Evolutionary conservation across 1,284 basidiomycete genomes (phyloP), one percentile per base, ranked within the genome.

Genomic region (Mixia osmundae): DNA sequence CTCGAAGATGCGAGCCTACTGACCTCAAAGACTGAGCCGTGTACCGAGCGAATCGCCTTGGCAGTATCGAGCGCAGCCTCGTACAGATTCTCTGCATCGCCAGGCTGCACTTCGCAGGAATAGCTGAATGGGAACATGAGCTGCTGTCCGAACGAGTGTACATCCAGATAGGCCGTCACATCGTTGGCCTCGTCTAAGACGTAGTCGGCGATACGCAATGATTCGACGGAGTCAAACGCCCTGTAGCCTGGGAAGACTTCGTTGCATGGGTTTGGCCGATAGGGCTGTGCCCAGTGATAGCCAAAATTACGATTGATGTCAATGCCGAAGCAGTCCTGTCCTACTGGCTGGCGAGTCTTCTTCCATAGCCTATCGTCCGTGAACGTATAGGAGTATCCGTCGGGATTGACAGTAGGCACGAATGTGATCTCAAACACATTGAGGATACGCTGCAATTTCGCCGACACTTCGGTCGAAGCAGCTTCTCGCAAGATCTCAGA

Each of bases 81-180:
- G 41, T 73, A 61, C 47, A 76, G 67, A 51, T 82, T 72, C 54
- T 87, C 80, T 1, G 74, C 75, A 47, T 82, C 77, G 32, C 69
- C 66, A 0, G 22, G 65, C 53, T 30, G 59, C 12, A 20, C 61
- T 28, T 65, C 64, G 57, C 79, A 83, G 3, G 70, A 69, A 50
- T 69, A 74, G 1, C 76, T 73, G 49, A 65, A 83, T 0, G 79
- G 79, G 51, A 61, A 65, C 59, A 65, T 64, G 50, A 65, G 53
- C 62, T 78, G 70, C 54, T 87, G 78, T 0, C 78, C 78, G 50
- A 82, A 85, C 46, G 68, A 73, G 46, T 82, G 65, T 39, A 85
- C 51, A 54, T 83, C 78, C 16, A 85, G 43, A 49, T 76, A 82
- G 2, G 62, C 59, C n/a, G 51, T 46, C n/a, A 63, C 66, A 7